These are phyloP conservation scores for Saccharomyces pastorianus DNA, from an alignment of 1,139 yeast species.

Conservation along the genomic window DNA sequence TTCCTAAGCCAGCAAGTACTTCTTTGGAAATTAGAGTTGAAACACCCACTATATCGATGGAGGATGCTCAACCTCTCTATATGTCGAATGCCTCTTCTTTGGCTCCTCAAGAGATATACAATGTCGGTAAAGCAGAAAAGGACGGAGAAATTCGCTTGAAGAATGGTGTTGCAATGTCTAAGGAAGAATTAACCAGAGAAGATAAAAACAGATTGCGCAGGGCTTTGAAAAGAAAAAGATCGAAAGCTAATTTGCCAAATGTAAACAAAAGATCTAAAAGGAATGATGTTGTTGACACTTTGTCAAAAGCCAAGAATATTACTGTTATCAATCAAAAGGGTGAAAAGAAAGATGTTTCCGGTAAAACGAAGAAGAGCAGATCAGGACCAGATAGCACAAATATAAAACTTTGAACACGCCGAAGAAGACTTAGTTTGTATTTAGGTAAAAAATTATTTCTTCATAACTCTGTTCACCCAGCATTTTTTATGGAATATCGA, in stretches of 20 bases:
- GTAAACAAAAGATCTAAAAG: conserved; percentile 38
- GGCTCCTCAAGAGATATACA: conserved; percentile 95
- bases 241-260: conserved; percentile 44
- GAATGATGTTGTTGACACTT: conserved; percentile 61
- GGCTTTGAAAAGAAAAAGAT: conserved; percentile 72
- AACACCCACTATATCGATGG: conserved; percentile 79
- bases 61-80: conserved; percentile 91
- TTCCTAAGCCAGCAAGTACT: conserved; percentile 84
- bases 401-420: conserved; percentile 21
- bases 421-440: not conserved
- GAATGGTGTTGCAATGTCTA: conserved; percentile 76
- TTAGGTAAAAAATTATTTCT: not conserved
- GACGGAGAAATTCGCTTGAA: conserved; percentile 62
- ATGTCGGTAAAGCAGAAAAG: conserved; percentile 42
- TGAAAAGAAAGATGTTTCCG: conserved; percentile 63
- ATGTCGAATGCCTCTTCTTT: conserved; percentile 65
- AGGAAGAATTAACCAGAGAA: conserved; percentile 75
- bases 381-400: conserved; percentile 18
- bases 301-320: conserved; percentile 66
- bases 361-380: conserved; percentile 47
- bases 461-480: not conserved
- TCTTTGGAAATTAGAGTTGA: conserved; percentile 72
- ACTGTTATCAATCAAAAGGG: conserved; percentile 77
- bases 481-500: not conserved
- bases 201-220: conserved; percentile 85